A percentile compares a stretch with the other conserved stretches of the same genome.
These are phyloP conservation scores for Lipomyces spencermartinsiae DNA, from an alignment of 805 yeast genomes.

Conservation along the genomic window DNA sequence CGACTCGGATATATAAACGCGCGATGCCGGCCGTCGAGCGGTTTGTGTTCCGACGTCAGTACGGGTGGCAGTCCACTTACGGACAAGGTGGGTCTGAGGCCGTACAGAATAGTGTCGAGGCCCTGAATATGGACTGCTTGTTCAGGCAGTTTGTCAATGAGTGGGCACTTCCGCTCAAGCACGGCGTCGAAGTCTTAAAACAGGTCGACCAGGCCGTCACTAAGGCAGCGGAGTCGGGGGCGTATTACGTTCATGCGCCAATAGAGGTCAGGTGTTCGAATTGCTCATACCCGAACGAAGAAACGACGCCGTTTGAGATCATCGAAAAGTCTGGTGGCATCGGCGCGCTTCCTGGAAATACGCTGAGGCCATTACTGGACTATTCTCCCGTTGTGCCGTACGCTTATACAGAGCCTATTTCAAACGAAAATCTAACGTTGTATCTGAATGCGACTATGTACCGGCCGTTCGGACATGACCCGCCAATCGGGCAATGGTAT, in stretches of 20 bases:
- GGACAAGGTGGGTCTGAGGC: slow-evolving; percentile 62
- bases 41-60: slow-evolving; percentile 84
- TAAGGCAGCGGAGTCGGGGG: slow-evolving; percentile 63
- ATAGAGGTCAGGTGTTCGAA: slow-evolving; percentile 93
- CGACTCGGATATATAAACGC: slow-evolving; percentile 74
- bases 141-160: slow-evolving; percentile 94
- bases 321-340: slow-evolving; percentile 26
- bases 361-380: slow-evolving; percentile 79
- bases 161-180: slow-evolving; percentile 89
- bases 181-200: slow-evolving; percentile 38
- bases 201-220: slow-evolving; percentile 67
- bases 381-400: slow-evolving; percentile 72
- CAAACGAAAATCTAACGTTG: slow-evolving; percentile 79
- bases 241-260: slow-evolving; percentile 91
- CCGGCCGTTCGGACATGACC: slow-evolving; percentile 83
- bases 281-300: slow-evolving; percentile 51
- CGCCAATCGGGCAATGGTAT: slow-evolving; percentile 79
- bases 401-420: slow-evolving; percentile 54
- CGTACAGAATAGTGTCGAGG: slow-evolving; percentile 82
- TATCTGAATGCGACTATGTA: slow-evolving; percentile 95
- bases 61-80: slow-evolving; percentile 74
- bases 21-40: slow-evolving; percentile 84
- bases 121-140: slow-evolving; percentile 93
- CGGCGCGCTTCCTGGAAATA: slow-evolving; percentile 88
- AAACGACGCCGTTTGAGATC: slow-evolving; percentile 25